Conservation (phyloP, 106 monocot species). For the Dactylorhiza incarnata region DNA sequence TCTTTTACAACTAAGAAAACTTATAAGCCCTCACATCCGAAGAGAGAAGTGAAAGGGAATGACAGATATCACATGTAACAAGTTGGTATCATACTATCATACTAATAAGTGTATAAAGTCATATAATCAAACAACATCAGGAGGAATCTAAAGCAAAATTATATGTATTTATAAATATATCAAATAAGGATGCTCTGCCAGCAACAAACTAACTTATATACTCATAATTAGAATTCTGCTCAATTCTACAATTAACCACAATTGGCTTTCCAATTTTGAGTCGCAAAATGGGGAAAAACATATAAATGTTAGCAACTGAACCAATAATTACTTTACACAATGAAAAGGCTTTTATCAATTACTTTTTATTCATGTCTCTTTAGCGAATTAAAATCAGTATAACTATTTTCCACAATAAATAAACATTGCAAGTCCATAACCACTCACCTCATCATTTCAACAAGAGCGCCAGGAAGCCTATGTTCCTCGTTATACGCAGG, state of each 20-base stretch:
- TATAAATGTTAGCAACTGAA: neutral
- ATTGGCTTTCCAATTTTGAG: neutral
- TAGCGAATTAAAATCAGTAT: neutral
- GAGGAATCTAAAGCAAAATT: neutral
- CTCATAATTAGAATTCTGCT: neutral
- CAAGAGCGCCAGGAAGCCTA: conserved; percentile 80
- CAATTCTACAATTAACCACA: neutral
- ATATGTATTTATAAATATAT: neutral
- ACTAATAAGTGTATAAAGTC: neutral
- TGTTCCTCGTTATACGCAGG: conserved; percentile 94
- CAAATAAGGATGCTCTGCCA: neutral
- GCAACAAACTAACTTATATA: neutral
- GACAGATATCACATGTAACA: neutral
- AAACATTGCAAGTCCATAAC: neutral
- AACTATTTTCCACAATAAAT: neutral
- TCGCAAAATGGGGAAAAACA: neutral
- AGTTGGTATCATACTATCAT: neutral
- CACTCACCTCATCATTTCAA: conserved; percentile 79
- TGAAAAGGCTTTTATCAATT: neutral
- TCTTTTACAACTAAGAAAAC: neutral
- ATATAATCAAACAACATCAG: neutral
- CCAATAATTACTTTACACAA: neutral
- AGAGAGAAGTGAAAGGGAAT: neutral
- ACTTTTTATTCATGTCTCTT: neutral
- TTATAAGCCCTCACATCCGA: neutral